phyloP scores from a whole-genome alignment of 306 rosid species.

The Bauhinia variegata region DNA sequence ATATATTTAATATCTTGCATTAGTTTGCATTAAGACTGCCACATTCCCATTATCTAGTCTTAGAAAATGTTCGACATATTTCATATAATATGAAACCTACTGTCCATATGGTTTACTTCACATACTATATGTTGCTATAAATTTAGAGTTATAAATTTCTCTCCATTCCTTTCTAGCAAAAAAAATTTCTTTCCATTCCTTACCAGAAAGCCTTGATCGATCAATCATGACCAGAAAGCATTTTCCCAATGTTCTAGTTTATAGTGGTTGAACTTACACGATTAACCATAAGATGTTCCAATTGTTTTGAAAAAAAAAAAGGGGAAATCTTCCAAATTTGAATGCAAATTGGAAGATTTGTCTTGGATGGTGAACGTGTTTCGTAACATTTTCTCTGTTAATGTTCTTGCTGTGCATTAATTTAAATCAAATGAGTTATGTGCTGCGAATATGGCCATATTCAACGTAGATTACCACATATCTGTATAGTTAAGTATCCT shows the following conservation, averaged over 20 bases:
- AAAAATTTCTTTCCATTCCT: not conserved
- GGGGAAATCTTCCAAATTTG: not conserved
- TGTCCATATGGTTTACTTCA: not conserved
- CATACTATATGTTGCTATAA: slow-evolving; percentile 4
- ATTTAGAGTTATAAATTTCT: slow-evolving; percentile 15
- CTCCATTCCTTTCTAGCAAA: not conserved
- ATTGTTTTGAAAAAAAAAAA: slow-evolving; percentile 4
- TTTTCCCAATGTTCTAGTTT: not conserved
- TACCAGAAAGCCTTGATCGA: not conserved
- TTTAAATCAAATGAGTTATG: slow-evolving; percentile 18
- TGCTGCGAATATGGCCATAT: slow-evolving; percentile 21
- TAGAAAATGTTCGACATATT: too few relatives aligned
- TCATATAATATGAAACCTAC: not conserved
- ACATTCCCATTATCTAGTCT: not conserved
- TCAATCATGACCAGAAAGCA: slow-evolving; percentile 16
- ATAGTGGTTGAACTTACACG: slow-evolving; percentile 9
- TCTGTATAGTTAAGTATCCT: slow-evolving; percentile 26
- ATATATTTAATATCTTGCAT: too few relatives aligned
- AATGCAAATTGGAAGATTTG: not conserved
- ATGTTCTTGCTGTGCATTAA: not conserved
- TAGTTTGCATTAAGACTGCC: slow-evolving; percentile 18
- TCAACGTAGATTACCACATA: not conserved
- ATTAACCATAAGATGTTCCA: slow-evolving; percentile 12
- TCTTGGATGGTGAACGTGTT: slow-evolving; percentile 20
- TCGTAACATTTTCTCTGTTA: not conserved